phyloP scores from a whole-genome alignment of 805 yeast species.

The Lipomyces yamadae region DNA sequence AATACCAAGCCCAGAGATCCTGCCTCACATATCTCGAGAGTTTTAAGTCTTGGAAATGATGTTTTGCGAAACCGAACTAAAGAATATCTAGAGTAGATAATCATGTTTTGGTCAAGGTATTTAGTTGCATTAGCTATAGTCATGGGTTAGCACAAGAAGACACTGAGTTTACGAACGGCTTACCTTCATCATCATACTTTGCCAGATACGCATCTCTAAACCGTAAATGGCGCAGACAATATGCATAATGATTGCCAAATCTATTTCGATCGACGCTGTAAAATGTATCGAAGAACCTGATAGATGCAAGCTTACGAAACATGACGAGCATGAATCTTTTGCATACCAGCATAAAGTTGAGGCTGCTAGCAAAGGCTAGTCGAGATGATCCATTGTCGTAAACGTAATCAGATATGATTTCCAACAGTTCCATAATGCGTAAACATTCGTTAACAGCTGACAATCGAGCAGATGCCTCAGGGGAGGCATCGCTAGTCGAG shows the following conservation, averaged over 20 bases:
- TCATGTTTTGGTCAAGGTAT: neutral
- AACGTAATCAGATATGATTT: neutral
- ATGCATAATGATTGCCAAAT: neutral
- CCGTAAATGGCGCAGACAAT: conserved; percentile 1
- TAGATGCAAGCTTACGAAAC: conserved; percentile 4
- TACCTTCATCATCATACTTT: neutral
- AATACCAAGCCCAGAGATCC: neutral
- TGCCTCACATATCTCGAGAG: conserved; percentile 1
- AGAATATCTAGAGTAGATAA: neutral
- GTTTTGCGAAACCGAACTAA: neutral
- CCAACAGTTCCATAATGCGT: neutral
- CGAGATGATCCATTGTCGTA: conserved; percentile 6
- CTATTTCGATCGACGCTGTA: neutral
- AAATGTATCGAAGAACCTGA: neutral
- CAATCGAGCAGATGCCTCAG: neutral
- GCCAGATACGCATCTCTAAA: neutral
- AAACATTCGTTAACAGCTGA: neutral
- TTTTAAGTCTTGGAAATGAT: neutral
- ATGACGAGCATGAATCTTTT: neutral
- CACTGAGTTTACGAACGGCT: neutral
- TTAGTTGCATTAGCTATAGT: neutral
- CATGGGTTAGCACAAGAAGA: neutral
- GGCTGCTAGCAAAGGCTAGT: neutral
- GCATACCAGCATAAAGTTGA: conserved; percentile 4
- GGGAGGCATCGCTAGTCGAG: neutral